Percentiles rank a stretch among this genome's conserved stretches.
phyloP scores from a whole-genome alignment of 2,329 filamentous ascomycete genomes.

The Arthrobotrys iridis region DNA sequence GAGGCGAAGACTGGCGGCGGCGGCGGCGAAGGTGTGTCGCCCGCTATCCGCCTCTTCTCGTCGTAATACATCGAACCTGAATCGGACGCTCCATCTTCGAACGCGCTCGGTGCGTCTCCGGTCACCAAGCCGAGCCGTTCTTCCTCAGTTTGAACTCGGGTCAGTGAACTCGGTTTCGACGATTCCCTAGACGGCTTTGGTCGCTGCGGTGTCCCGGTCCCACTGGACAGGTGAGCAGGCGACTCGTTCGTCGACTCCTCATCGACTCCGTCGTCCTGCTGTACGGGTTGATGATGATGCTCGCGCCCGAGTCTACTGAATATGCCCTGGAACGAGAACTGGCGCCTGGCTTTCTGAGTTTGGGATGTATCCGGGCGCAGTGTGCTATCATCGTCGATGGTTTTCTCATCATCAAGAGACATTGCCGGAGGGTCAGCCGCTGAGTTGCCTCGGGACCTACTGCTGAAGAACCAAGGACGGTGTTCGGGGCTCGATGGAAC shows the following conservation, averaged over 20 bases:
- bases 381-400: conserved; percentile 27
- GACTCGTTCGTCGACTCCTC: conserved; percentile 51
- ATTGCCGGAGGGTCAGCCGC: conserved; percentile 59
- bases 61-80: conserved; percentile 33
- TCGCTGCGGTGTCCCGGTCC: conserved; percentile 54
- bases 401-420: conserved; percentile 56
- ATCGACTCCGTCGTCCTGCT: conserved; percentile 57
- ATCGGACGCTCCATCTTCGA: conserved; percentile 37
- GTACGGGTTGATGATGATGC: conserved; percentile 61
- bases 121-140: conserved; percentile 84
- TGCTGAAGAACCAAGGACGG: conserved; percentile 60
- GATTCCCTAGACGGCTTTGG: conserved; percentile 48
- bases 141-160: conserved; percentile 74
- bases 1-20: conserved; percentile 7
- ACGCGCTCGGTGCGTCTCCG: conserved; percentile 66
- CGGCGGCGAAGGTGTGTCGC: conserved; percentile 16
- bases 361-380: conserved; percentile 55
- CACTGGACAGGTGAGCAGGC: conserved; percentile 55
- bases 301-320: conserved; percentile 68
- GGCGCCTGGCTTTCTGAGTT: conserved; percentile 71
- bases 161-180: conserved; percentile 40
- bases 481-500: conserved; percentile 59
- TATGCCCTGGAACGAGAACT: conserved; percentile 92
- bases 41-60: conserved; percentile 34
- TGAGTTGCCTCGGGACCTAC: conserved; percentile 45